Evolutionary conservation across 371 early-diverging fungal species (phyloP).

Genomic region (Mortierella sp.): DNA sequence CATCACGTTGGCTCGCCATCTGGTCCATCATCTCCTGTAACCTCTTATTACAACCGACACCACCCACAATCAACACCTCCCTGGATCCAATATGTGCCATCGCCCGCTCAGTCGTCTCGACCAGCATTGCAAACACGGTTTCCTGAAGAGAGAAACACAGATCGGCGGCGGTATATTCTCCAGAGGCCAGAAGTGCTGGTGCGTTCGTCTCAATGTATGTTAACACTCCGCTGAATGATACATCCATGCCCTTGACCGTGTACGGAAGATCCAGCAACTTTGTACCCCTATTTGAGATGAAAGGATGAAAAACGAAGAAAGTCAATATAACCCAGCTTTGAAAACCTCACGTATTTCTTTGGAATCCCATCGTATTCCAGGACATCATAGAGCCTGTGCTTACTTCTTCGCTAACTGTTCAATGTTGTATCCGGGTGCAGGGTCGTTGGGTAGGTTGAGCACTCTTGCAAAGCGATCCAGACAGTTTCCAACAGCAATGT

Average conservation of each 20-base stretch:
- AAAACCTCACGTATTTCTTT: too few species aligned
- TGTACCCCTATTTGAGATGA: conserved; percentile 72
- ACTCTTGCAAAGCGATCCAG: conserved; percentile 98
- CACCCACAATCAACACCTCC: conserved; percentile 99
- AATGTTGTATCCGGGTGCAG: conserved; percentile 99
- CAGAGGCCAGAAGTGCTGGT: conserved; percentile 70
- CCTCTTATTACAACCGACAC: conserved; percentile 98
- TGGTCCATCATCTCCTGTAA: conserved; percentile 99
- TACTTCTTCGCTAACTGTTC: conserved; percentile 95
- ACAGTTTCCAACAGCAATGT: conserved; percentile 99
- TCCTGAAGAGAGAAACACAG: conserved; percentile 99
- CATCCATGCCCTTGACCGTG: conserved; percentile 99
- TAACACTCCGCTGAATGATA: conserved; percentile 99
- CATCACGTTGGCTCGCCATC: conserved; percentile 96
- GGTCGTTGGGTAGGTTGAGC: conserved; percentile 96
- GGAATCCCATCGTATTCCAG: too few species aligned
- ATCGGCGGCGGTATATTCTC: conserved; percentile 85
- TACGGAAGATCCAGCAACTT: conserved; percentile 96
- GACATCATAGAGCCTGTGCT: not conserved
- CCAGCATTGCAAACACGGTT: conserved; percentile 98
- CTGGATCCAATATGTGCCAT: conserved; percentile 97
- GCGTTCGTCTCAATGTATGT: conserved; percentile 90
- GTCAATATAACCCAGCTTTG: not conserved
- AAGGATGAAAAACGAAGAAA: not conserved
- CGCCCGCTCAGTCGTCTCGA: conserved; percentile 99